Evolutionary conservation across 352 stramenopile species (phyloP), one percentile per base, ranked within the genome.

Genomic region (Phytophthora cactorum): DNA sequence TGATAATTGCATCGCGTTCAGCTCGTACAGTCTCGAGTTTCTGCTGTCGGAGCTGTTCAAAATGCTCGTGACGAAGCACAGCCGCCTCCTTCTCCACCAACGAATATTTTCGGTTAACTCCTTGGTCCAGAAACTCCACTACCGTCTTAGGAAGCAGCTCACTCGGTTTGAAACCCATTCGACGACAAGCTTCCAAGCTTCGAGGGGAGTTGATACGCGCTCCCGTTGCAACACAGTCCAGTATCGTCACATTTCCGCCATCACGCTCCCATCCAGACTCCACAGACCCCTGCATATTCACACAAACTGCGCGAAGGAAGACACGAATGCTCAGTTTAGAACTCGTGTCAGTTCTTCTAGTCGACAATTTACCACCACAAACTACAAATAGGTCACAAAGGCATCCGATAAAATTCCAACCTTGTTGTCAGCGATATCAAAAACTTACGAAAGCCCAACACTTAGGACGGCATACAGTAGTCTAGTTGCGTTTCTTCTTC

Each of bases 401-500:
- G 22, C 22, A 61, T 47, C 62, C 31, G 34, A 64, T 70, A 64
- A 64, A 65, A 41, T 36, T 43, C 28, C 25, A 64, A 41, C 31
- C 46, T 52, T 59, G 31, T 67, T 65, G 63, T 43, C 10, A 43
- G 2, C 10, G 28, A 67, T 60, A 60, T 70, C 49, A 66, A 70
- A 59, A 54, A 55, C 44, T 63, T 75, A 60, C 28, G 52, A 68
- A 22, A 22, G 22, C 22, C 22, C 22, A 22, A 22, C 22, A 22
- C 22, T 22, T 22, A 22, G 22, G 22, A 22, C 22, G 22, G 22
- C 22, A 22, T 22, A 45, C 29, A 58, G 34, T 34, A 50, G 34
- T 63, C 63, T 92, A 90, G 70, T 89, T 91, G 67, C 77, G 81
- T 64, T 56, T 64, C 75, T 99, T 99, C 90, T 98, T 99, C 86